A percentile compares a stretch with the other conserved stretches of the same genome.
Evolutionary conservation across 768 basidiomycete species (phyloP).

Genomic region (Pleurotus djamor): DNA sequence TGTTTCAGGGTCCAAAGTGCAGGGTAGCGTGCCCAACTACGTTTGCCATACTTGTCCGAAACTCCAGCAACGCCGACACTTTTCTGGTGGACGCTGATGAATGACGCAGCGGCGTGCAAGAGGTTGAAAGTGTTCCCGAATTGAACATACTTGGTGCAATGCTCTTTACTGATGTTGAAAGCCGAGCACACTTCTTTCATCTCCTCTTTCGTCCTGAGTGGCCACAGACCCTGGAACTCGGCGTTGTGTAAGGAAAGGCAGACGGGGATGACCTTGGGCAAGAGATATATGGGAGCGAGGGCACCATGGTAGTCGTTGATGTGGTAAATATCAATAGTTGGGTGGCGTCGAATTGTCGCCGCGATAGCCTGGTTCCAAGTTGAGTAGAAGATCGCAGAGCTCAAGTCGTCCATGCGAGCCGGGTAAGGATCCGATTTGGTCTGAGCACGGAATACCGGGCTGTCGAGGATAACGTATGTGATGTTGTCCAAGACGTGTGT

Average conservation of each 20-base stretch:
- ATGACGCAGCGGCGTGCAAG: conserved; percentile 90
- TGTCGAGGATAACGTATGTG: conserved; percentile 91
- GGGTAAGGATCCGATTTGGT: conserved; percentile 96
- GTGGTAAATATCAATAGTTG: conserved; percentile 92
- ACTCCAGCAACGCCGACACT: conserved; percentile 94
- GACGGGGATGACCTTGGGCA: conserved; percentile 87
- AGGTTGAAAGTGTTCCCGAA: conserved; percentile 98
- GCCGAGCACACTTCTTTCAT: conserved; percentile 99
- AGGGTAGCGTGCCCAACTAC: conserved; percentile 95
- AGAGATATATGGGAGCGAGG: conserved; percentile 85
- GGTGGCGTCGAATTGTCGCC: conserved; percentile 81
- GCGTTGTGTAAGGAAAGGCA: conserved; percentile 95
- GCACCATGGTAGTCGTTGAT: conserved; percentile 96
- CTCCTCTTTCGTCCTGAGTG: conserved; percentile 93
- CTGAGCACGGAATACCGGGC: conserved; percentile 95
- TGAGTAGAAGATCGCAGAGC: conserved; percentile 96
- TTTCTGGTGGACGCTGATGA: conserved; percentile 92
- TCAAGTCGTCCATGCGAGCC: conserved; percentile 95
- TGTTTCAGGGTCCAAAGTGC: conserved; percentile 95
- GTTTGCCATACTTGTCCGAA: conserved; percentile 97
- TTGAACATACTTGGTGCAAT: conserved; percentile 96
- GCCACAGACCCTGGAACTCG: conserved; percentile 97
- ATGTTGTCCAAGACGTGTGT: conserved; percentile 93
- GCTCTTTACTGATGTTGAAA: conserved; percentile 95
- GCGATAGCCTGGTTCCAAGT: conserved; percentile 98